phyloP scores from a whole-genome alignment of 2,329 filamentous ascomycete genomes.

The Penicillium sp. region DNA sequence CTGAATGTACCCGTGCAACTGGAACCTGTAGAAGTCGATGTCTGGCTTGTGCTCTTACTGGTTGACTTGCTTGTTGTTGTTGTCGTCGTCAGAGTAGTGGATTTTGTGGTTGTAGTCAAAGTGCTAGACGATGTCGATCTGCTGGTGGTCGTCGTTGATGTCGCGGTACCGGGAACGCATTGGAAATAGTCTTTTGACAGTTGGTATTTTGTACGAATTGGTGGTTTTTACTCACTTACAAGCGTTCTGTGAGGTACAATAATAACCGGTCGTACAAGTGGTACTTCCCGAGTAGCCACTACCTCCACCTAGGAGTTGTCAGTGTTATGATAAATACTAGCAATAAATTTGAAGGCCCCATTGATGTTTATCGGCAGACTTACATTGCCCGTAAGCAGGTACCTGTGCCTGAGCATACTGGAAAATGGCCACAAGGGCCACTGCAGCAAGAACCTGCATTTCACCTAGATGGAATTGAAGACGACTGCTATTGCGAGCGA shows the following conservation, averaged over 20 bases:
- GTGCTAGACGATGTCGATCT: constrained; percentile 4
- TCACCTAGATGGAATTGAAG: background rate
- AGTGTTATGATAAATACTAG: background rate
- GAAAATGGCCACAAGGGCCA: background rate
- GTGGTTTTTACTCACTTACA: constrained; percentile 12
- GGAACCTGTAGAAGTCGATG: constrained; percentile 5
- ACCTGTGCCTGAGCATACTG: constrained; percentile 17
- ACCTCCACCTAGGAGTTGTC: constrained; percentile 15
- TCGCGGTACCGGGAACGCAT: constrained; percentile 18
- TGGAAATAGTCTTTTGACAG: constrained; percentile 19
- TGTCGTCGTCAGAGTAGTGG: constrained; percentile 9
- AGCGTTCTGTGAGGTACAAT: constrained; percentile 21
- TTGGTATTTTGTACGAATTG: too few relatives aligned
- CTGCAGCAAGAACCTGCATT: background rate
- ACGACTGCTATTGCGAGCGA: too few relatives aligned
- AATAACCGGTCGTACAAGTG: constrained; percentile 15
- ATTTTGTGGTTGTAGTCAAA: constrained; percentile 1
- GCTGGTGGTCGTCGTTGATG: constrained; percentile 6
- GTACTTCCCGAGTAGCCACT: constrained; percentile 19
- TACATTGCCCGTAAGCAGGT: constrained; percentile 20
- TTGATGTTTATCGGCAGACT: background rate
- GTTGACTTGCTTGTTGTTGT: constrained; percentile 17
- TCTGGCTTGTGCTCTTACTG: background rate
- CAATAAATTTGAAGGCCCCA: too few relatives aligned
- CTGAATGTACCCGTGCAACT: constrained; percentile 50